These are phyloP conservation scores for Takashimella koratensis DNA, from an alignment of 1,284 basidiomycete species.

Conservation along the genomic window DNA sequence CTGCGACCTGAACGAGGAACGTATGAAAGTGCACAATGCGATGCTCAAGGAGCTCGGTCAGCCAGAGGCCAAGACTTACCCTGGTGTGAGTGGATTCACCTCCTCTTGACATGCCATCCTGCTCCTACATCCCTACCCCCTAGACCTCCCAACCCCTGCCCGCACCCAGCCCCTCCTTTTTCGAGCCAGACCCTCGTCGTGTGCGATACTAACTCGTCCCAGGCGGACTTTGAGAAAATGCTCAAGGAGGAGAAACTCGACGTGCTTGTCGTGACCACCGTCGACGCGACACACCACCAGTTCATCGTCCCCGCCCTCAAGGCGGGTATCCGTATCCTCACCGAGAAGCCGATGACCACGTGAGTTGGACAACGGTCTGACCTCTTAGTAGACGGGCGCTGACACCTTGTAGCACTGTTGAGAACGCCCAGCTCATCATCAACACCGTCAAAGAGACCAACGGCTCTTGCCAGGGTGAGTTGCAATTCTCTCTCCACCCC, in stretches of 20 bases:
- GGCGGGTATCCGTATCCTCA: conserved; percentile 50
- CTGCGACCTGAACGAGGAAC: conserved; percentile 55
- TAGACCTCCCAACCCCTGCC: too few species aligned
- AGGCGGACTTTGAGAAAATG: conserved; percentile 54
- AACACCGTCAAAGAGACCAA: conserved; percentile 50
- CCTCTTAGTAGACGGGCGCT: conserved; percentile 2
- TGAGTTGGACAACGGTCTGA: conserved; percentile 13
- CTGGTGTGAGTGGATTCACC: conserved; percentile 24
- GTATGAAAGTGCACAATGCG: conserved; percentile 54
- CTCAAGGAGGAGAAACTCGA: conserved; percentile 54
- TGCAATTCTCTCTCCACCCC: neutral
- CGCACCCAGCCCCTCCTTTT: too few species aligned
- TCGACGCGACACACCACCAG: conserved; percentile 55
- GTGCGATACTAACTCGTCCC: too few species aligned
- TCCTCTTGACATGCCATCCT: too few species aligned
- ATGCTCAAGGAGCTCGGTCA: conserved; percentile 50
- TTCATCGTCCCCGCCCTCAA: conserved; percentile 51
- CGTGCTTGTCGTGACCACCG: conserved; percentile 56
- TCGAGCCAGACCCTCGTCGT: too few species aligned
- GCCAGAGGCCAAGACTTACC: conserved; percentile 29
- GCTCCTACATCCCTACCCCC: too few species aligned
- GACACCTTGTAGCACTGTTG: conserved; percentile 43
- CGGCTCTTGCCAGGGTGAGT: conserved; percentile 47
- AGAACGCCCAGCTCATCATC: conserved; percentile 54
- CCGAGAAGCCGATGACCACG: conserved; percentile 60